Evolutionary conservation across 2,329 filamentous ascomycete genomes (phyloP), one percentile per base, ranked within the genome.

Genomic region (Aspergillus sp.): DNA sequence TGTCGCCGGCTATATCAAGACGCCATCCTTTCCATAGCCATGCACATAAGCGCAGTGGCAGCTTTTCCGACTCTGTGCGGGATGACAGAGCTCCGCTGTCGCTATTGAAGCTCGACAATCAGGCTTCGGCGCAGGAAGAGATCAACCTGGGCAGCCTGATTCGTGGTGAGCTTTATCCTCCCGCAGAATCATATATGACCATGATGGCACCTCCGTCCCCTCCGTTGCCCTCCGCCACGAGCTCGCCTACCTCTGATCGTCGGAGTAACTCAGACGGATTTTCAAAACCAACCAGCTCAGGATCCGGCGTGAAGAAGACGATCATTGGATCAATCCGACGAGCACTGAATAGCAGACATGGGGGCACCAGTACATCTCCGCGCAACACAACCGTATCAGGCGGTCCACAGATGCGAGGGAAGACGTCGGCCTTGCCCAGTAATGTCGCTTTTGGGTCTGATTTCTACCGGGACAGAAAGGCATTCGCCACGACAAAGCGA

Each of bases 241-340:
- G 59, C 9, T 57, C 60, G 46, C 50, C 58, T 17, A 62, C 55
- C 9, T 29, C 56, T 14, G 64, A 68, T 54, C 64, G 65, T 32
- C 66, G 65, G 42, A 70, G 66, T 44, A 68, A 63, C 29, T 58
- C 62, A 3, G 64, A 71, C 16, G 60, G 58, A 6, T 57, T 57
- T 23, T 45, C 61, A 5, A 72, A 68, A 46, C 54, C 61, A 6
- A 56, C 63, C 36, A 47, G 61, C 25, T 60, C 69, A 7, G 65
- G 61, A 20, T 87, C 88, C 29, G 90, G 89, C 2, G 89, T 97
- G 80, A 92, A 87, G 80, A 92, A 87, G 70, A 94, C 86, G 61
- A 81, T 97, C 0, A 81, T 99, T 47, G 89, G 91, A 5, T 93
- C 89, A 57, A 89, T 97, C 34, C 88, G 91, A 16, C 85, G 91